Evolutionary conservation across 2,329 filamentous ascomycete genomes (phyloP).

Genomic region (Talaromyces pinophilus): DNA sequence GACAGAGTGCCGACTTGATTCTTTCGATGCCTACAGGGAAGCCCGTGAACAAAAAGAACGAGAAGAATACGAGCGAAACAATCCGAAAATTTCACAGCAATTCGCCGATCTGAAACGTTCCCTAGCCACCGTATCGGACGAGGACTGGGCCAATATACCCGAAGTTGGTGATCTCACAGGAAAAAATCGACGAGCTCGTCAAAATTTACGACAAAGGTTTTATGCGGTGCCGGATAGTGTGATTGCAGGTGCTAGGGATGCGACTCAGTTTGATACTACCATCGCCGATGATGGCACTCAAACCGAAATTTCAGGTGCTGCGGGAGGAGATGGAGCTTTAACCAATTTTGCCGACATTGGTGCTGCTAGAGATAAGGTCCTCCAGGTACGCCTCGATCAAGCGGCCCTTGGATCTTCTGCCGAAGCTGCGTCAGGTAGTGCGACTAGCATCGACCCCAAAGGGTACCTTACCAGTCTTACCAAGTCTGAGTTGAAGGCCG

Average conservation of each 20-base stretch:
- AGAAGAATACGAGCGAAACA: conserved; percentile 94
- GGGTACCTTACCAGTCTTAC: conserved; percentile 92
- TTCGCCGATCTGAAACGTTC: conserved; percentile 95
- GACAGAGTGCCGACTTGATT: conserved; percentile 75
- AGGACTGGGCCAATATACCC: conserved; percentile 93
- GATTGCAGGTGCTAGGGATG: conserved; percentile 78
- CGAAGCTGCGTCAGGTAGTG: conserved; percentile 71
- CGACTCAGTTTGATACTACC: conserved; percentile 80
- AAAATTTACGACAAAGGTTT: conserved; percentile 79
- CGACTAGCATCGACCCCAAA: conserved; percentile 90
- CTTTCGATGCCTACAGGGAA: conserved; percentile 72
- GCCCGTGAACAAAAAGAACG: conserved; percentile 85
- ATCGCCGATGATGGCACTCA: conserved; percentile 75
- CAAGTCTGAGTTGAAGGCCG: conserved; percentile 75
- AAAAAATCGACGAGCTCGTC: conserved; percentile 82
- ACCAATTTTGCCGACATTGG: conserved; percentile 98
- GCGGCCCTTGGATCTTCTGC: conserved; percentile 72
- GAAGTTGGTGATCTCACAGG: conserved; percentile 96
- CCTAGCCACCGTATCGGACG: conserved; percentile 82
- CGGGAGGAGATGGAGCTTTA: conserved; percentile 76
- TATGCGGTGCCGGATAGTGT: conserved; percentile 98
- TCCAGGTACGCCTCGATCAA: conserved; percentile 90
- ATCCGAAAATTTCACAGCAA: conserved; percentile 97
- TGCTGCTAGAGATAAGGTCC: conserved; percentile 90
- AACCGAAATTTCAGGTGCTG: conserved; percentile 48